Evolutionary conservation across 345 rosid species (phyloP), one percentile per base, ranked within the genome.

Genomic region (Euphorbia lathyris): DNA sequence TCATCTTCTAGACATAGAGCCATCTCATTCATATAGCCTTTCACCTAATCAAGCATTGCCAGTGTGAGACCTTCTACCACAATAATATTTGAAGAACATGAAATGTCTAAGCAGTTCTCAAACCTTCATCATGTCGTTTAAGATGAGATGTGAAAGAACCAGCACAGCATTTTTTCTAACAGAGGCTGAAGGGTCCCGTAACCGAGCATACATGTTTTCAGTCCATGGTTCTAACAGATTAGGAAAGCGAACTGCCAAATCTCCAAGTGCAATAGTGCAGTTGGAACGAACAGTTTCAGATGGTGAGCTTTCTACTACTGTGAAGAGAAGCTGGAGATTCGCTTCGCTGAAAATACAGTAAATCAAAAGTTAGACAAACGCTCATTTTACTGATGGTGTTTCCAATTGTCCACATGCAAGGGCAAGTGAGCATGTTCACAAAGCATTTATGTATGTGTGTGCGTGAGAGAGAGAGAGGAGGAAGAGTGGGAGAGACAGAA

Each of bases 71-170:
- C 55, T 23, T 70, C 34, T 72, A 63, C 53, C 67, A 52, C 62
- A 29, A 58, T n/a, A 42, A 67, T 30, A 14, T 19, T 19, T 59
- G 25, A 67, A 50, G 72, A 48, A 57, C 32, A 69, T 52, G 72
- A 72, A 76, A 60, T 26, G 25, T 42, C 25, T 48, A 66, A 20
- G 63, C 45, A 68, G 74, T 45, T 65, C 40, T 70, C 77, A 17
- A 43, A 95, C 98, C 98, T 92, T 95, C 99, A 95, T 95, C 99
- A 95, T 95, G 72, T 95, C 99, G 81, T 95, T 95, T 83, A 92
- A 78, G 80, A 95, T 95, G 77, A 95, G 97, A 83, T 92, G 99
- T 60, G 98, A 95, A 71, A 95, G 98, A 74, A 95, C 98, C 80
- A 95, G 78, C 72, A 95, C 98, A 65, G 97, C 99, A 84, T 92